A percentile compares a stretch with the other conserved stretches of the same genome.
Conservation (phyloP, 768 basidiomycete species). For the Termitomyces sp. region DNA sequence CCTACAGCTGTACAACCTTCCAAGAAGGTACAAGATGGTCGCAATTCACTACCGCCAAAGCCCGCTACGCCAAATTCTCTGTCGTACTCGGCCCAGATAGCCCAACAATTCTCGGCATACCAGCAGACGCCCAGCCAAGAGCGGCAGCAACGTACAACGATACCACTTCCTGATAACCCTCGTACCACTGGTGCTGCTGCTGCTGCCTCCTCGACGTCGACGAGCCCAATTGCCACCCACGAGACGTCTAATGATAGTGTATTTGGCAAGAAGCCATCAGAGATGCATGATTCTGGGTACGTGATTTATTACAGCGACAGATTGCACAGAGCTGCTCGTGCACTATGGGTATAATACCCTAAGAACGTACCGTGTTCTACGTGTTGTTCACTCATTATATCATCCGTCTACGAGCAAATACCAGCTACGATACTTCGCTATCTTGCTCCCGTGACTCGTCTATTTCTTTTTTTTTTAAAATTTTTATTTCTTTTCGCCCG, state of each 20-base stretch:
- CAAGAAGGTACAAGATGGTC: constrained; percentile 16
- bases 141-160: constrained; percentile 39
- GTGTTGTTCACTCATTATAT: constrained; percentile 9
- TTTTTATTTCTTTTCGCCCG: constrained; percentile 13
- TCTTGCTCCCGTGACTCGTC: constrained; percentile 19
- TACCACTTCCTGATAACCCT: constrained; percentile 22
- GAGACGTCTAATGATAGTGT: constrained; percentile 31
- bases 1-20: not conserved
- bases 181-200: constrained; percentile 16
- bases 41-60: constrained; percentile 23
- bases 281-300: constrained; percentile 85
- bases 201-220: constrained; percentile 11
- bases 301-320: constrained; percentile 22
- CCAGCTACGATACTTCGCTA: constrained; percentile 29
- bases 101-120: constrained; percentile 59
- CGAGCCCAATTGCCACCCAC: constrained; percentile 23
- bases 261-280: constrained; percentile 58
- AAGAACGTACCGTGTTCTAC: constrained; percentile 13
- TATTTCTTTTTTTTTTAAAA: constrained; percentile 7
- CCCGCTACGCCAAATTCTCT: constrained; percentile 27
- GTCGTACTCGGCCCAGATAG: constrained; percentile 62
- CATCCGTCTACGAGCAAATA: constrained; percentile 18
- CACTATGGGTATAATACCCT: not conserved
- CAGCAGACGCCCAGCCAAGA: constrained; percentile 65
- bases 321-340: not conserved